Evolutionary conservation across 345 rosid genomes (phyloP).

Genomic region (Hibiscus trionum): DNA sequence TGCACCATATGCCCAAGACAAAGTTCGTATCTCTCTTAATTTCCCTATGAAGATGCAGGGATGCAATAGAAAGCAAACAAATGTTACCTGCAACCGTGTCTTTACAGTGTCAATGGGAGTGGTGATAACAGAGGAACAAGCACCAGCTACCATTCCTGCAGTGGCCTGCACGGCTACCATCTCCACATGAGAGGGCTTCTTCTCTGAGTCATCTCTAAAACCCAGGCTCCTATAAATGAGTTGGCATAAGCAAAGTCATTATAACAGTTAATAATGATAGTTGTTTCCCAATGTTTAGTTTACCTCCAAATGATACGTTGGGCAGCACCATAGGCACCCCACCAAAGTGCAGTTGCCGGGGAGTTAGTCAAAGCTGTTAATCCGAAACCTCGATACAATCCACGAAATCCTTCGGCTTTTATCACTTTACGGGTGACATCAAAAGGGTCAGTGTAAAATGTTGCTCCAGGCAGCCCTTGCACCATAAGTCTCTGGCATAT

Average conservation of each 20-base stretch:
- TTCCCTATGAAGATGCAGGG: too few species aligned
- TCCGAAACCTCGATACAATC: constrained; percentile 61
- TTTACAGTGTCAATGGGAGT: constrained; percentile 60
- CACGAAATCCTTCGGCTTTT: constrained; percentile 46
- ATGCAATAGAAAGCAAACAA: too few species aligned
- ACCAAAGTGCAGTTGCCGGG: constrained; percentile 65
- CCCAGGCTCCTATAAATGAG: constrained; percentile 42
- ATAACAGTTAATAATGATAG: neutral
- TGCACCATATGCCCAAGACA: too few species aligned
- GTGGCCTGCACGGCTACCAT: constrained; percentile 52
- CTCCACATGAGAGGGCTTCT: constrained; percentile 53
- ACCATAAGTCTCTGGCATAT: constrained; percentile 56
- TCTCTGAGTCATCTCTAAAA: constrained; percentile 32
- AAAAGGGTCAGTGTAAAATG: constrained; percentile 37
- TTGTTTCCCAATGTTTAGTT: neutral
- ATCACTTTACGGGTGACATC: constrained; percentile 40
- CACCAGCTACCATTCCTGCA: constrained; percentile 56
- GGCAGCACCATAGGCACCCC: constrained; percentile 55
- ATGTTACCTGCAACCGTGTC: constrained; percentile 57
- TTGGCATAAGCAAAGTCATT: neutral
- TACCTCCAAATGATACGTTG: constrained; percentile 59
- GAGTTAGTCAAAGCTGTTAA: constrained; percentile 43
- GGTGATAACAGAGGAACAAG: constrained; percentile 48
- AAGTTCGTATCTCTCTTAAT: too few species aligned
- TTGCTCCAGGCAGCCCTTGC: constrained; percentile 56